Percentiles rank a stretch among this genome's conserved stretches.
These are phyloP conservation scores for Nothomitra cinnamomea DNA, from an alignment of 2,329 filamentous ascomycete species.

Conservation along the genomic window DNA sequence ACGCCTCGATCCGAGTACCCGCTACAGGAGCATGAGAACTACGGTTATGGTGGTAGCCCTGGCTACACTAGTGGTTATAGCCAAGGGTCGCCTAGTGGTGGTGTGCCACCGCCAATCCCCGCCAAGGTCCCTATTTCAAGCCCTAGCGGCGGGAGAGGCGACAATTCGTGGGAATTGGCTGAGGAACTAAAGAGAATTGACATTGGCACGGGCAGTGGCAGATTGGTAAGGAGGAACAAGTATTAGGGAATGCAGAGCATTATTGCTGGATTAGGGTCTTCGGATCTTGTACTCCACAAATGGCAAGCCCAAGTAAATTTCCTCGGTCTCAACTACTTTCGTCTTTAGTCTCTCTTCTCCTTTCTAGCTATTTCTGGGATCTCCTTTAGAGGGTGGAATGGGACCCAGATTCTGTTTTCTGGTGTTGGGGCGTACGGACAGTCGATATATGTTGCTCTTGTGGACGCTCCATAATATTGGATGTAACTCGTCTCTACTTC, in stretches of 20 bases:
- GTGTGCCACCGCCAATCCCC: conserved; percentile 40
- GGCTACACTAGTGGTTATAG: conserved; percentile 9
- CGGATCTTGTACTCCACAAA: not conserved
- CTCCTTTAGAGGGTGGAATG: not conserved
- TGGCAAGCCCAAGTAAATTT: not conserved
- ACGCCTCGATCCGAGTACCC: conserved; percentile 32
- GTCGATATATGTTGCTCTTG: too few relatives aligned
- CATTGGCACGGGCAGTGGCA: conserved; percentile 38
- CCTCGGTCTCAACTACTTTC: not conserved
- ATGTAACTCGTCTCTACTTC: too few relatives aligned
- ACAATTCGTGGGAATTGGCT: conserved; percentile 42
- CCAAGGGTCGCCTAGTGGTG: conserved; percentile 14
- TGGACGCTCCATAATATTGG: too few relatives aligned
- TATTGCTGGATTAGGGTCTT: not conserved
- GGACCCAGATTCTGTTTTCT: not conserved
- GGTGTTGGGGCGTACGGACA: not conserved
- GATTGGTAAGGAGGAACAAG: conserved; percentile 20
- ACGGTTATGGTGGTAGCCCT: conserved; percentile 21
- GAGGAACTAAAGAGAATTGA: conserved; percentile 55
- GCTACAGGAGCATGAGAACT: conserved; percentile 28
- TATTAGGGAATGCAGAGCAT: not conserved
- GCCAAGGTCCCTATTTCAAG: conserved; percentile 47
- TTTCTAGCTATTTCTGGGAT: not conserved
- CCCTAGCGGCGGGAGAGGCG: conserved; percentile 11
- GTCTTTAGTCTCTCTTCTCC: not conserved